Percentiles rank a stretch among this genome's conserved stretches.
phyloP scores from a whole-genome alignment of 2,329 filamentous ascomycete genomes.

The Cryphonectria nitschkei region DNA sequence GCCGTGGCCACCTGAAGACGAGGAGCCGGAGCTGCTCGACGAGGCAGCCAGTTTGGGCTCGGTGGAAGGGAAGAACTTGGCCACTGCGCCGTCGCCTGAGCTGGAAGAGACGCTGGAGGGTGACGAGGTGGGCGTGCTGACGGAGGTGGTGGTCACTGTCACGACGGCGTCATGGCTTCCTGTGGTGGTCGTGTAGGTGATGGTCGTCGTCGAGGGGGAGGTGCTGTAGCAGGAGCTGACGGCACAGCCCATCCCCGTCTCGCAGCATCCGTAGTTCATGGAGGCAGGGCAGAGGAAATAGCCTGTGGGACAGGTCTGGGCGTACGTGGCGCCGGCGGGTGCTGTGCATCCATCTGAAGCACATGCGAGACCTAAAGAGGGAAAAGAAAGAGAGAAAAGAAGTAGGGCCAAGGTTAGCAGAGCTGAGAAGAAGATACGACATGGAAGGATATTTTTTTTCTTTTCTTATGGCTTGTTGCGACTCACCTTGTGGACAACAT shows the following conservation, averaged over 20 bases:
- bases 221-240: conserved; percentile 52
- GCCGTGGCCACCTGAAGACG: conserved; percentile 33
- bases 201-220: conserved; percentile 47
- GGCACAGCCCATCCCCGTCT: conserved; percentile 53
- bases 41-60: conserved; percentile 46
- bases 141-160: conserved; percentile 44
- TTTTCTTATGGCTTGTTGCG: not conserved
- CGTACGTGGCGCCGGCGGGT: conserved; percentile 46
- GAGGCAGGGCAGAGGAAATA: conserved; percentile 55
- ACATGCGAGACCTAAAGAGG: conserved; percentile 49
- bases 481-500: conserved; percentile 38
- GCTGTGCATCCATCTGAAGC: conserved; percentile 46
- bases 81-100: conserved; percentile 34
- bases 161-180: conserved; percentile 41
- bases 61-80: conserved; percentile 50
- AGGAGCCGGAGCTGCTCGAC: conserved; percentile 31
- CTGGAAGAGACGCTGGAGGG: conserved; percentile 34
- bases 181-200: conserved; percentile 52
- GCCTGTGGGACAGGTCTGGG: conserved; percentile 47
- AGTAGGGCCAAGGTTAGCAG: not conserved
- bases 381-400: conserved; percentile 34
- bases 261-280: conserved; percentile 58
- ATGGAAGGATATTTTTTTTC: not conserved
- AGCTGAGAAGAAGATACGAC: not conserved
- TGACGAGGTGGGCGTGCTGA: conserved; percentile 45